These are phyloP conservation scores for Diaporthe velutina DNA, from an alignment of 2,329 filamentous ascomycete species.

Conservation along the genomic window DNA sequence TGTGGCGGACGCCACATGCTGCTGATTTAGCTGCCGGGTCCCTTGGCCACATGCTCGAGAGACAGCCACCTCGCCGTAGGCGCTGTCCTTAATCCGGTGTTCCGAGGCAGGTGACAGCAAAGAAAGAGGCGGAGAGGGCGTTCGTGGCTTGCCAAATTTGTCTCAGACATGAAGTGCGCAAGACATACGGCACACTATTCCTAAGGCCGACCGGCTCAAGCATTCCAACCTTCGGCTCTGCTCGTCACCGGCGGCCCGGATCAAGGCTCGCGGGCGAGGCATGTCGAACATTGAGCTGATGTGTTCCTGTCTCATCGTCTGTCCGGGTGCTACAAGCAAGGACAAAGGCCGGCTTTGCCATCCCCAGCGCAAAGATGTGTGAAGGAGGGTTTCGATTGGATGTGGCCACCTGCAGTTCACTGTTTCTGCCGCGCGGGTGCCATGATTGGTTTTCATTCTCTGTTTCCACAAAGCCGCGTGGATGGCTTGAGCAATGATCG, in stretches of 20 bases:
- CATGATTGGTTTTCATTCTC: neutral
- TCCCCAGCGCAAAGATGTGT: too few species aligned
- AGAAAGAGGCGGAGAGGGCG: neutral
- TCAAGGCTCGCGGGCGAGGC: neutral
- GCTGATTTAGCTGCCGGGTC: neutral
- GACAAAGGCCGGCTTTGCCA: neutral
- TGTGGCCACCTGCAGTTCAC: neutral
- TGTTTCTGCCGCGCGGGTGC: neutral
- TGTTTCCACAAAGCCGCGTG: neutral
- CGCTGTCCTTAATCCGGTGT: neutral
- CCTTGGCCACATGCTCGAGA: neutral
- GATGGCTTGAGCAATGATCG: neutral
- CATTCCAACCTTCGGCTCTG: neutral
- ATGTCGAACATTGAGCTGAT: neutral
- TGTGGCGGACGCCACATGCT: neutral
- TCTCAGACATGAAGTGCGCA: conserved; percentile 1
- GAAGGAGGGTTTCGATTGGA: neutral
- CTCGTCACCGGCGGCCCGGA: neutral
- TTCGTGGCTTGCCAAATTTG: conserved; percentile 12
- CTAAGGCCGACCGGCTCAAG: neutral
- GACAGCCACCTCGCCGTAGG: neutral
- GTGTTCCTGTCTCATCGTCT: neutral
- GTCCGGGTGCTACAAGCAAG: neutral
- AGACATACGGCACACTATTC: neutral
- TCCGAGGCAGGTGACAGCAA: conserved; percentile 1